Evolutionary conservation across 768 basidiomycete species (phyloP).

Genomic region (Lentinula guzmanii): DNA sequence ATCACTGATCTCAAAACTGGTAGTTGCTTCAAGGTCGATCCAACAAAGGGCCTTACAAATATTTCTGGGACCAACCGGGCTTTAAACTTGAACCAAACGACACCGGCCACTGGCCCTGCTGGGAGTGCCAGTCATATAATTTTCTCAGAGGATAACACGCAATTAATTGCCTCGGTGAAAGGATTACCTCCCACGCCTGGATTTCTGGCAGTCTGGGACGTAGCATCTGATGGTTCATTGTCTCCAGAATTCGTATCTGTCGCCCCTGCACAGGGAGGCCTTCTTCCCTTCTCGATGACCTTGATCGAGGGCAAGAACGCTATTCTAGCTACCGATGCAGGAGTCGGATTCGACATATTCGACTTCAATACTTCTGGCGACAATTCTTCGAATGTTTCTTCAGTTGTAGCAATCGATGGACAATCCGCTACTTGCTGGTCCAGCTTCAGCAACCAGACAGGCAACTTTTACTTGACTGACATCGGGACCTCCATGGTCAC

Average conservation of each 20-base stretch:
- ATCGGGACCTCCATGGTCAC: slow-evolving; percentile 33
- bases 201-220: slow-evolving; percentile 46
- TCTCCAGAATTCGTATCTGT: slow-evolving; percentile 32
- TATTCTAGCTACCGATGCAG: slow-evolving; percentile 33
- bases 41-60: slow-evolving; percentile 30
- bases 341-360: slow-evolving; percentile 32
- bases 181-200: slow-evolving; percentile 41
- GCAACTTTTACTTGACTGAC: slow-evolving; percentile 40
- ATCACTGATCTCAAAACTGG: background rate
- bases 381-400: slow-evolving; percentile 14
- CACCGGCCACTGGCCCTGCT: slow-evolving; percentile 42
- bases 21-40: slow-evolving; percentile 41
- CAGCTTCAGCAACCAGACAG: slow-evolving; percentile 32
- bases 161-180: slow-evolving; percentile 44
- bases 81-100: slow-evolving; percentile 43
- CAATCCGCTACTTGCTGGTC: slow-evolving; percentile 40
- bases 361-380: slow-evolving; percentile 24
- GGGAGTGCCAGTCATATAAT: slow-evolving; percentile 35
- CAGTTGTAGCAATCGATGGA: slow-evolving; percentile 26
- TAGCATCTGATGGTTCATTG: slow-evolving; percentile 36
- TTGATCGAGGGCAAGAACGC: slow-evolving; percentile 33
- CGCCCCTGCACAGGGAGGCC: slow-evolving; percentile 31
- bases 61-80: slow-evolving; percentile 35
- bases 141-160: slow-evolving; percentile 37
- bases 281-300: slow-evolving; percentile 46